Evolutionary conservation across 2,329 filamentous ascomycete species (phyloP).

Genomic region (Juglanconis sp.): DNA sequence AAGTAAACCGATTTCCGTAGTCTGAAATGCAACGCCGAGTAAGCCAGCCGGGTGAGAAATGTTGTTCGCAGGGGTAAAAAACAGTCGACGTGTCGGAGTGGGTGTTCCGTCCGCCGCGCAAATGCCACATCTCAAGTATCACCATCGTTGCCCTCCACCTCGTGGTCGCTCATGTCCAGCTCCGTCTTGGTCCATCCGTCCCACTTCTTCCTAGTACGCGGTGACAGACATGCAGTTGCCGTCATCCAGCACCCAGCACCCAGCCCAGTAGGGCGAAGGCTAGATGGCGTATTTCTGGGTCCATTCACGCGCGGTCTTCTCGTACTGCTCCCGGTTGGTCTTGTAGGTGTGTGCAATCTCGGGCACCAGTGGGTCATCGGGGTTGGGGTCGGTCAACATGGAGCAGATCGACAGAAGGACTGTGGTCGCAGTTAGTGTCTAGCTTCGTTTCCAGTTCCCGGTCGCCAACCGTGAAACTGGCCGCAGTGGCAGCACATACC

Average conservation of each 20-base stretch:
- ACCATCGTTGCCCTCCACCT: background rate
- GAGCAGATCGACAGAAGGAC: constrained; percentile 98
- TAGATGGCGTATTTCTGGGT: constrained; percentile 98
- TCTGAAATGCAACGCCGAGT: constrained; percentile 18
- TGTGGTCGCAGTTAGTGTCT: constrained; percentile 33
- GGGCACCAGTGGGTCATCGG: constrained; percentile 95
- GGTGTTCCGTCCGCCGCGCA: constrained; percentile 6
- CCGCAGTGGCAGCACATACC: constrained; percentile 51
- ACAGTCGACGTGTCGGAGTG: constrained; percentile 2
- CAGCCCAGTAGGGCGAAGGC: background rate
- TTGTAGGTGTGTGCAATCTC: constrained; percentile 99
- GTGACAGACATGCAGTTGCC: background rate
- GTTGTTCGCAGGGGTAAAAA: constrained; percentile 7
- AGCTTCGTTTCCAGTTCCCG: background rate
- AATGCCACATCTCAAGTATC: background rate
- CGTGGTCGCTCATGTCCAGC: background rate
- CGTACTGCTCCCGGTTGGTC: constrained; percentile 93
- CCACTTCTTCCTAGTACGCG: background rate
- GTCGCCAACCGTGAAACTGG: background rate
- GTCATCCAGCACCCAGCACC: background rate
- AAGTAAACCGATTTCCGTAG: constrained; percentile 6
- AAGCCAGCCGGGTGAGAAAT: constrained; percentile 11
- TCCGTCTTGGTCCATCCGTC: background rate
- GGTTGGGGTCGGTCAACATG: constrained; percentile 99
- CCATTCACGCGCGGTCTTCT: constrained; percentile 96